Evolutionary conservation across 2,329 filamentous ascomycete species (phyloP).

Genomic region (Aspergillus sp.): DNA sequence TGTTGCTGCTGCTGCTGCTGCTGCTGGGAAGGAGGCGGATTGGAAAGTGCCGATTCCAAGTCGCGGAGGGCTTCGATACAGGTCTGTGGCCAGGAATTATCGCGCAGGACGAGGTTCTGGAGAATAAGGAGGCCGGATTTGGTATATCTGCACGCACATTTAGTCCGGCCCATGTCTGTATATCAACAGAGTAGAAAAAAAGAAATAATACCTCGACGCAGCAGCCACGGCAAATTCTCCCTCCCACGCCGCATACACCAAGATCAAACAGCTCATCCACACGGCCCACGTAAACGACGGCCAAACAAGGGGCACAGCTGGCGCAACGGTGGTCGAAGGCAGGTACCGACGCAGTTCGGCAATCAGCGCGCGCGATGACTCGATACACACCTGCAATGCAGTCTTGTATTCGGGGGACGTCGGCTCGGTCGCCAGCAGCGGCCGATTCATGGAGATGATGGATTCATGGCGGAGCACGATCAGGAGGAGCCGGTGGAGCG

Average conservation of each 20-base stretch:
- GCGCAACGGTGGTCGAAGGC: constrained; percentile 9
- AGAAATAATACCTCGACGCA: constrained; percentile 10
- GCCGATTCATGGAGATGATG: constrained; percentile 51
- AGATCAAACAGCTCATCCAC: constrained; percentile 54
- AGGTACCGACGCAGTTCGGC: constrained; percentile 36
- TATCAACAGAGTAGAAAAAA: neutral
- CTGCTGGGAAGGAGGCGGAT: neutral
- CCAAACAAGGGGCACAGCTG: constrained; percentile 42
- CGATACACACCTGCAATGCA: constrained; percentile 52
- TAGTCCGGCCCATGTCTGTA: neutral
- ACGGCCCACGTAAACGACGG: constrained; percentile 53
- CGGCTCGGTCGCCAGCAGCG: constrained; percentile 47
- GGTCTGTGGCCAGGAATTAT: constrained; percentile 37
- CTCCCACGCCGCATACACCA: constrained; percentile 51
- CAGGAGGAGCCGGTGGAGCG: constrained; percentile 44
- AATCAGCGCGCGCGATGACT: constrained; percentile 49
- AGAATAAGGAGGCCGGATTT: constrained; percentile 30
- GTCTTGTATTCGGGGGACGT: constrained; percentile 46
- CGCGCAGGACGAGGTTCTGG: constrained; percentile 31
- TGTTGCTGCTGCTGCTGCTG: constrained; percentile 2
- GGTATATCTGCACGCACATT: constrained; percentile 31
- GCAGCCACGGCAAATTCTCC: constrained; percentile 36
- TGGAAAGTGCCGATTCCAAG: constrained; percentile 27
- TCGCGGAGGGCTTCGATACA: constrained; percentile 39
- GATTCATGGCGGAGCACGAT: constrained; percentile 50